These are phyloP conservation scores for Hamigera avellanea DNA, from an alignment of 495 filamentous ascomycete genomes.

Conservation along the genomic window DNA sequence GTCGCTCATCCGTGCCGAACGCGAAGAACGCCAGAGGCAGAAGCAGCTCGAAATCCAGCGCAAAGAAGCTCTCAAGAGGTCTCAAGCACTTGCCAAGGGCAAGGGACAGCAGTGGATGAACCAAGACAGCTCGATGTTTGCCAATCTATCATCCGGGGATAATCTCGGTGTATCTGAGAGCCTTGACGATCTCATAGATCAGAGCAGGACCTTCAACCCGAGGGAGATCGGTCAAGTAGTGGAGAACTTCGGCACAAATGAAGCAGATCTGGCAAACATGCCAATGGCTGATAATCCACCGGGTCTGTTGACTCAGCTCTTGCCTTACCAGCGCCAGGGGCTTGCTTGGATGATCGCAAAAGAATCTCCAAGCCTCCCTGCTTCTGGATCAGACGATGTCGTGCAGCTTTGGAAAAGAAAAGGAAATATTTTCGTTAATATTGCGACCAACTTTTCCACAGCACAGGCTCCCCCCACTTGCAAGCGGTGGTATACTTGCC, in stretches of 20 bases:
- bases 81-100: conserved; percentile 28
- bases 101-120: conserved; percentile 22
- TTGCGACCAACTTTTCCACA: conserved; percentile 65
- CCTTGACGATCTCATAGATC: conserved; percentile 52
- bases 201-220: conserved; percentile 59
- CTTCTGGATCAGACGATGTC: conserved; percentile 45
- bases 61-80: conserved; percentile 38
- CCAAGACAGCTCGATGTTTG: conserved; percentile 14
- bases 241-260: conserved; percentile 55
- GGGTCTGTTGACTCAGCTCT: conserved; percentile 48
- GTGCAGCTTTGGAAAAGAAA: conserved; percentile 72
- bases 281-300: conserved; percentile 60
- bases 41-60: conserved; percentile 30
- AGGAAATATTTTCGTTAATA: conserved; percentile 49
- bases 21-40: conserved; percentile 15
- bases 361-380: conserved; percentile 59
- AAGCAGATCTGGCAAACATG: conserved; percentile 60
- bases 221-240: conserved; percentile 55
- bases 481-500: conserved; percentile 75
- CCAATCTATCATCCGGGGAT: conserved; percentile 20
- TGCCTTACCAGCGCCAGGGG: conserved; percentile 77
- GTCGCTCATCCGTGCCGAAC: conserved; percentile 24
- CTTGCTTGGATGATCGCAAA: conserved; percentile 73
- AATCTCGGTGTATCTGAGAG: conserved; percentile 19
- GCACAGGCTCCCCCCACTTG: conserved; percentile 43